Conservation (phyloP, 495 filamentous ascomycete genomes). For the Letharia lupina region DNA sequence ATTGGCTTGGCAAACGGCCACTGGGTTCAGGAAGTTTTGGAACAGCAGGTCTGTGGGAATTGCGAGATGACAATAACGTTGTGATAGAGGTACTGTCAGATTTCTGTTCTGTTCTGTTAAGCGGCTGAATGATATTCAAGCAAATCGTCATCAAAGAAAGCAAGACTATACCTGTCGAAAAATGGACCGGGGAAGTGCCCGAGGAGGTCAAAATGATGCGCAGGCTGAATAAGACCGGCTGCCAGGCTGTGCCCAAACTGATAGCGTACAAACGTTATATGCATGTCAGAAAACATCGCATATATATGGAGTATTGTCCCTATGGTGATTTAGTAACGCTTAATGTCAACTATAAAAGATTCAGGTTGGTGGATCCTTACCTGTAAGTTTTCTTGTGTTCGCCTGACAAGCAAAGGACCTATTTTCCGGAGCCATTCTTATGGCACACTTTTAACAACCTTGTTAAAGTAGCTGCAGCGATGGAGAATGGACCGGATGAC, state of each 20-base stretch:
- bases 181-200: background rate
- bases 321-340: background rate
- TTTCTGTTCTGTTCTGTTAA: background rate
- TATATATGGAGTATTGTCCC: constrained; percentile 2
- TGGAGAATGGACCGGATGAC: background rate
- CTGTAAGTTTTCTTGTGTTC: background rate
- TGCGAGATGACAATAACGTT: background rate
- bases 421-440: background rate
- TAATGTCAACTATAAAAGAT: background rate
- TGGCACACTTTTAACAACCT: background rate
- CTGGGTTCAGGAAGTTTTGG: background rate
- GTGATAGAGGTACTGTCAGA: background rate
- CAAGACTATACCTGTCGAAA: background rate
- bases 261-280: background rate
- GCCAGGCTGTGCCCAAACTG: background rate
- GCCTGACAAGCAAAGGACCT: background rate
- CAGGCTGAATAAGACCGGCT: background rate
- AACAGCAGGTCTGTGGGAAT: background rate
- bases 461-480: background rate
- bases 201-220: constrained; percentile 1
- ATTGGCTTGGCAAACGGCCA: background rate
- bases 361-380: background rate
- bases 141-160: background rate
- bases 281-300: background rate
- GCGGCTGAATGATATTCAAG: background rate